Evolutionary conservation across 495 filamentous ascomycete genomes (phyloP).

Genomic region (Parathielavia appendiculata): DNA sequence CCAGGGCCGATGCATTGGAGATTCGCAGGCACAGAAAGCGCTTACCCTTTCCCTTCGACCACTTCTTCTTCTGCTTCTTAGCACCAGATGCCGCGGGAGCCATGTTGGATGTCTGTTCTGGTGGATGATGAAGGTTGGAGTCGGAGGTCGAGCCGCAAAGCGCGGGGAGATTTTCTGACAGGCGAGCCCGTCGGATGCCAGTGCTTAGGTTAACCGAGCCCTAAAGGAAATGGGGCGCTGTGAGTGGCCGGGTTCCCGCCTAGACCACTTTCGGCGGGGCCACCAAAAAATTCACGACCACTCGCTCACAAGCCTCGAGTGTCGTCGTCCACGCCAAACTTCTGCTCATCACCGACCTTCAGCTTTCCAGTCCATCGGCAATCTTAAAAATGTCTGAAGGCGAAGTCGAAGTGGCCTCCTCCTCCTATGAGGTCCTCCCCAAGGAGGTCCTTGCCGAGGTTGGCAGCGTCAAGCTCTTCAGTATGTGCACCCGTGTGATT

Average conservation of each 20-base stretch:
- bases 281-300: conserved; percentile 39
- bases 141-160: conserved; percentile 35
- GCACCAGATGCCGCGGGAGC: conserved; percentile 79
- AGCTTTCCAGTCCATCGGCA: conserved; percentile 26
- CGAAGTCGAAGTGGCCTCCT: conserved; percentile 82
- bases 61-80: conserved; percentile 99
- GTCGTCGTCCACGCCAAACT: conserved; percentile 21
- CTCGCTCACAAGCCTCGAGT: conserved; percentile 22
- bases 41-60: conserved; percentile 91
- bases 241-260: conserved; percentile 30
- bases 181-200: conserved; percentile 8
- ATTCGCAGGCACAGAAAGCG: conserved; percentile 6
- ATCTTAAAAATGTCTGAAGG: conserved; percentile 83
- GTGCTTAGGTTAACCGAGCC: conserved; percentile 39
- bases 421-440: conserved; percentile 75
- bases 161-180: conserved; percentile 38
- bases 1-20: conserved; percentile 5
- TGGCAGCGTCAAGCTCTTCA: conserved; percentile 97
- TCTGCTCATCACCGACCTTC: conserved; percentile 26
- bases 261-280: conserved; percentile 30
- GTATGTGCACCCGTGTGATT: conserved; percentile 56
- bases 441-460: conserved; percentile 89
- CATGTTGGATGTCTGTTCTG: conserved; percentile 46
- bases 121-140: conserved; percentile 40
- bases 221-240: conserved; percentile 28